Percentiles rank a stretch among this genome's conserved stretches.
Evolutionary conservation across 352 stramenopile species (phyloP).

Genomic region (Globisporangium sylvaticum): DNA sequence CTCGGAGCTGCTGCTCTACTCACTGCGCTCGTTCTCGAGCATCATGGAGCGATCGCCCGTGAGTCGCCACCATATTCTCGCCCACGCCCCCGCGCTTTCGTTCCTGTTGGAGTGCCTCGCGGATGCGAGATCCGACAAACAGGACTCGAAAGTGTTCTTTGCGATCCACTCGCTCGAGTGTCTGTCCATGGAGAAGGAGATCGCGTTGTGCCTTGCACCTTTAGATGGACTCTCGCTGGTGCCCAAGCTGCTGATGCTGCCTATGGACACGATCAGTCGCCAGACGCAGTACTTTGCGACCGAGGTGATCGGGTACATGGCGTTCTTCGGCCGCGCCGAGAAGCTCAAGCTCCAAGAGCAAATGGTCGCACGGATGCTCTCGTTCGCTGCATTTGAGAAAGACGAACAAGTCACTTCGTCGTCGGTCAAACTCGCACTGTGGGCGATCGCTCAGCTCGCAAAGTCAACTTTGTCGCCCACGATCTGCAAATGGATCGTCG

Average conservation of each 20-base stretch:
- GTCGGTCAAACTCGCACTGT: constrained; percentile 32
- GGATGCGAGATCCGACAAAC: constrained; percentile 15
- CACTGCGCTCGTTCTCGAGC: constrained; percentile 44
- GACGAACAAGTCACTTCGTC: constrained; percentile 31
- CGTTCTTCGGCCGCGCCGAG: constrained; percentile 43
- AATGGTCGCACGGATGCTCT: constrained; percentile 36
- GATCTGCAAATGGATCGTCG: constrained; percentile 32
- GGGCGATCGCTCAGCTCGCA: constrained; percentile 42
- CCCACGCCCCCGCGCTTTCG: constrained; percentile 22
- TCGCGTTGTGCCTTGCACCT: constrained; percentile 26
- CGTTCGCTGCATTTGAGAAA: constrained; percentile 32
- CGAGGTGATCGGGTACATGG: constrained; percentile 63
- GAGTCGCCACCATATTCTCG: constrained; percentile 37
- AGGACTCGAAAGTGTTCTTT: constrained; percentile 32
- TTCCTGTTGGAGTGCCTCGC: constrained; percentile 50
- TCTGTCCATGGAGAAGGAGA: constrained; percentile 50
- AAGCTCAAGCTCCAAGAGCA: constrained; percentile 27
- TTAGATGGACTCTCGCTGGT: constrained; percentile 33
- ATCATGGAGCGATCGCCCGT: constrained; percentile 46
- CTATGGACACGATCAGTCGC: constrained; percentile 16
- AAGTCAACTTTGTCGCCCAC: constrained; percentile 17
- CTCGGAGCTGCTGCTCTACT: constrained; percentile 28
- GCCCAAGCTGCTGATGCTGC: constrained; percentile 28
- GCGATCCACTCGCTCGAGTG: constrained; percentile 48
- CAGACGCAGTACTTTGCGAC: constrained; percentile 59